Evolutionary conservation across 441 rosid genomes (phyloP).

Genomic region (Brassica hybrid): DNA sequence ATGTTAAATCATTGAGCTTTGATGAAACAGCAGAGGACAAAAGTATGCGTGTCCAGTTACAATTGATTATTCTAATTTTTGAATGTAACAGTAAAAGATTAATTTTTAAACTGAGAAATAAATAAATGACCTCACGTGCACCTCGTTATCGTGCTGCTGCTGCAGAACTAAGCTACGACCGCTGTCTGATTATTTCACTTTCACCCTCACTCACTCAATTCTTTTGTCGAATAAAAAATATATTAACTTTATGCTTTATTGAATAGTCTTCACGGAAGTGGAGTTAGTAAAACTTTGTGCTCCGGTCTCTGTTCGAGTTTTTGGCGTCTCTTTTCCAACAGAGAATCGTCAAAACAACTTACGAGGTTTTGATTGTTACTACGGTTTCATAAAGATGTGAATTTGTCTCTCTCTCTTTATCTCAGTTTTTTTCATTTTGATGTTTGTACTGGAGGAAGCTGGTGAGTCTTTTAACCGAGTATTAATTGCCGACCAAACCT

Average conservation of each 20-base stretch:
- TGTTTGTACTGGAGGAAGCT: no score
- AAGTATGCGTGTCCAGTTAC: no score
- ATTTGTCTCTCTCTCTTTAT: background rate
- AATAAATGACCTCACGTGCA: conserved; percentile 19
- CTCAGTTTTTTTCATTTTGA: no score
- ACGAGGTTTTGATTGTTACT: conserved; percentile 28
- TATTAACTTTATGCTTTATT: conserved; percentile 7
- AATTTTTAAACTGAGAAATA: background rate
- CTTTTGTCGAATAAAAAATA: conserved; percentile 11
- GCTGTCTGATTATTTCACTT: conserved; percentile 22
- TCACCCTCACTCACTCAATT: conserved; percentile 17
- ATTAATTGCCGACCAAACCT: no score
- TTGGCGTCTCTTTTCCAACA: conserved; percentile 33
- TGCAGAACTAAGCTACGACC: conserved; percentile 24
- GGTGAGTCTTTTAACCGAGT: no score
- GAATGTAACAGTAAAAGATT: background rate
- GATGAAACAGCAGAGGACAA: background rate
- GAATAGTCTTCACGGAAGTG: conserved; percentile 32
- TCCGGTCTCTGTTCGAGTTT: conserved; percentile 30
- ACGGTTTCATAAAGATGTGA: conserved; percentile 7
- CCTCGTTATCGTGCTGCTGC: conserved; percentile 9
- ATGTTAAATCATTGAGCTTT: background rate
- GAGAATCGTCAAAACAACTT: conserved; percentile 23
- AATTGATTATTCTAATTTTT: background rate
- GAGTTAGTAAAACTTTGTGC: conserved; percentile 41